Percentiles rank a stretch among this genome's conserved stretches.
phyloP scores from a whole-genome alignment of 768 basidiomycete genomes.

The Suillus lakei region DNA sequence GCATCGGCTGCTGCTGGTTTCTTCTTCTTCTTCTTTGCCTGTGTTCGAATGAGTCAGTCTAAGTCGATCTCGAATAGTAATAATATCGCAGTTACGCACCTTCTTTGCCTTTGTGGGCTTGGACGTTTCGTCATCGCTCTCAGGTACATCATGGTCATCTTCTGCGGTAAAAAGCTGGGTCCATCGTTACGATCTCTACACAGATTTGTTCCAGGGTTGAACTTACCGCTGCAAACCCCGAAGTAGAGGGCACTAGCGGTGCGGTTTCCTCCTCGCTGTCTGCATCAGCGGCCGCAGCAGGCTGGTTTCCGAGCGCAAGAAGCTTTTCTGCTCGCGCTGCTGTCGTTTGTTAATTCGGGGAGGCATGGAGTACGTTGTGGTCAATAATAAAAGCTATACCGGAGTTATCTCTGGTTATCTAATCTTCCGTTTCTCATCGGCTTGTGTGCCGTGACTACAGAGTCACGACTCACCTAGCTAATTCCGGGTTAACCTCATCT shows the following conservation, averaged over 20 bases:
- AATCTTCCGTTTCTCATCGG: neutral
- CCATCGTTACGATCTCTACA: slow-evolving; percentile 23
- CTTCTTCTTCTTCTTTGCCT: slow-evolving; percentile 50
- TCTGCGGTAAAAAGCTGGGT: slow-evolving; percentile 48
- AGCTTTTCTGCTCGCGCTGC: slow-evolving; percentile 84
- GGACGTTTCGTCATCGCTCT: slow-evolving; percentile 25
- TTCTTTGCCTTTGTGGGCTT: slow-evolving; percentile 27
- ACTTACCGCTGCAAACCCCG: slow-evolving; percentile 53
- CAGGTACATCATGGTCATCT: slow-evolving; percentile 24
- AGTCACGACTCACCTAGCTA: too few relatives aligned
- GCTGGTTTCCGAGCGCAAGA: slow-evolving; percentile 48
- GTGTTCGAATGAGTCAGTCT: slow-evolving; percentile 10
- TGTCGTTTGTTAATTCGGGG: slow-evolving; percentile 84
- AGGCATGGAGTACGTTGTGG: slow-evolving; percentile 49
- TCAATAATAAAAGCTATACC: neutral
- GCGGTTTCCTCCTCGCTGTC: slow-evolving; percentile 42
- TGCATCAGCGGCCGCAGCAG: slow-evolving; percentile 17
- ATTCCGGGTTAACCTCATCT: too few relatives aligned
- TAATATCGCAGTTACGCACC: slow-evolving; percentile 15
- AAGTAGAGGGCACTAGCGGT: slow-evolving; percentile 7
- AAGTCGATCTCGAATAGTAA: neutral
- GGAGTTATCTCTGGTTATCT: slow-evolving; percentile 2
- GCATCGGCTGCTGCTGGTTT: slow-evolving; percentile 20
- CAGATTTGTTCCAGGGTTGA: slow-evolving; percentile 7
- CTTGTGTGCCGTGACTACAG: too few relatives aligned